These are phyloP conservation scores for Hypoxylon sp. DNA, from an alignment of 2,329 filamentous ascomycete genomes.

Conservation along the genomic window DNA sequence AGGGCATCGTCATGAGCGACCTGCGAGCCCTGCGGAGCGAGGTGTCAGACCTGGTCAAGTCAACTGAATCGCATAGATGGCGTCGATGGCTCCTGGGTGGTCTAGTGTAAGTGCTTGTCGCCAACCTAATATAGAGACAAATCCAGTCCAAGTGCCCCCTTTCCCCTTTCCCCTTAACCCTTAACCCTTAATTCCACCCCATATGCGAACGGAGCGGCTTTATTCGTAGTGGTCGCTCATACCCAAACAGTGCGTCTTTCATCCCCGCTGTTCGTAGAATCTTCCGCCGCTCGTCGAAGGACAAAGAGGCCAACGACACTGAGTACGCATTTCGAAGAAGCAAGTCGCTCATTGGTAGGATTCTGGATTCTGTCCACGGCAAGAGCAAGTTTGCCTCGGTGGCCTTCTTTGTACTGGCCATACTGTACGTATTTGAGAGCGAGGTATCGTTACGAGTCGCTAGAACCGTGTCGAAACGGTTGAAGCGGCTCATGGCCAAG, in stretches of 20 bases:
- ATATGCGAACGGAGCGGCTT: not conserved
- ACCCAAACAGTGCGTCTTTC: constrained; percentile 61
- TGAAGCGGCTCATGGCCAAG: constrained; percentile 64
- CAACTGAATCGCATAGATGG: constrained; percentile 66
- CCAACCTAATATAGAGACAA: not conserved
- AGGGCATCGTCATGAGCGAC: constrained; percentile 60
- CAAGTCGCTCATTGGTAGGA: constrained; percentile 65
- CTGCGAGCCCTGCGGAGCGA: constrained; percentile 62
- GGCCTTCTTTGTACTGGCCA: constrained; percentile 69
- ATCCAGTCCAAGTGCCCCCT: not conserved
- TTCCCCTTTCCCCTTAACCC: not conserved
- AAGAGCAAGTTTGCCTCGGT: constrained; percentile 64
- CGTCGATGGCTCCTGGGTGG: constrained; percentile 67
- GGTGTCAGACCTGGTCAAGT: constrained; percentile 60
- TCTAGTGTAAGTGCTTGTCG: constrained; percentile 60
- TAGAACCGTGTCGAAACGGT: constrained; percentile 64
- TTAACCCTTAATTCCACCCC: not conserved
- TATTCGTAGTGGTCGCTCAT: not conserved
- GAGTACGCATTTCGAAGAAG: constrained; percentile 70
- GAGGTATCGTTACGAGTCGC: constrained; percentile 70
- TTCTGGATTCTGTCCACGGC: constrained; percentile 62
- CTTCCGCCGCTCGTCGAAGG: constrained; percentile 62
- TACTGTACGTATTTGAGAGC: constrained; percentile 71
- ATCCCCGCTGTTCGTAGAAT: constrained; percentile 67
- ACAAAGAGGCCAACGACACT: constrained; percentile 64